Base-by-base conservation (phyloP, 768 basidiomycete genomes). In the Suillus variegatus region DNA sequence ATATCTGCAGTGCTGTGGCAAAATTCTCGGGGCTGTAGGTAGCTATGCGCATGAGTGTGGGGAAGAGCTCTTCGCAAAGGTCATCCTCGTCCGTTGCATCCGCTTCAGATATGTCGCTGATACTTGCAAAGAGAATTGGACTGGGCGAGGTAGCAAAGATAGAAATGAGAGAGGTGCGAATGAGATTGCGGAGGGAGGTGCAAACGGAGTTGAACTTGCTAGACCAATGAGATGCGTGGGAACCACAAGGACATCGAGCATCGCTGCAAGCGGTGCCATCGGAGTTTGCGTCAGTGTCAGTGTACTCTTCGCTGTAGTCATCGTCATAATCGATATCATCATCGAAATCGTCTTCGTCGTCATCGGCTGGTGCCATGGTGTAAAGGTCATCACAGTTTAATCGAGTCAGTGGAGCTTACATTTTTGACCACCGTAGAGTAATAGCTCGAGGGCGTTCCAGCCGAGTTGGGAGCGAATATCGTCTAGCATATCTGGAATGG, bases 121-220 rank as follows among this genome's bases (percentile, higher is more conserved):
- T 78, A 46, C 74, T 77, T 32, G 70, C 72, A 73, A 81, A 89
- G 3, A 90, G 75, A 3, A 73, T 70, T 1, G 79, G 67, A 0
- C 84, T 84, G 4, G 88, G 89, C 0, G 80, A 70, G n/a, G 76
- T 61, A 63, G 81, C 77, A 78, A 90, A 91, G n/a, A 83, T 72
- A 0, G 73, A 58, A 20, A 80, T 70, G 25, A 91, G 80, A 25
- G 77, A 79, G 3, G 74, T 63, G 61, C 84, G 78, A n/a, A 89
- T 78, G 65, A 82, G 73, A 2, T 77, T 71, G 14, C 83, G 81
- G 32, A 89, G 76, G 4, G 62, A 71, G 10, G 70, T 46, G 60
- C 83, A 78, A 43, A 83, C 83, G 28, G 72, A 72, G 56, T 80
- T 78, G 47, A 86, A 71, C 32, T 71, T 63, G 41, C 73, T 69